Conservation (phyloP, 2,329 filamentous ascomycete genomes). For the Fusarium phyllophilum region DNA sequence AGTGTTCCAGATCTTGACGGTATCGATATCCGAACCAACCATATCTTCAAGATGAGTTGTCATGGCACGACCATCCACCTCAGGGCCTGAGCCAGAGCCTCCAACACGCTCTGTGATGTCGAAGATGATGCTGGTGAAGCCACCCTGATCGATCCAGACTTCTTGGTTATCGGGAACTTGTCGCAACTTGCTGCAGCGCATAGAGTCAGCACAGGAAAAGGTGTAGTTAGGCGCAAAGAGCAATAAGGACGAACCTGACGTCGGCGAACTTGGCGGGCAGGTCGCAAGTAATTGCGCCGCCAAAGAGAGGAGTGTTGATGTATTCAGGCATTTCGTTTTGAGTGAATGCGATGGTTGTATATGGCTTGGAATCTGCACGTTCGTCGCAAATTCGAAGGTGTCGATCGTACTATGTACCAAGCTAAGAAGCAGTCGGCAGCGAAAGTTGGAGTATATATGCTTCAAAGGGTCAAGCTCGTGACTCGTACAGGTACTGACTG, state of each 20-base stretch:
- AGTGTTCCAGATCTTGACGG: slow-evolving; percentile 73
- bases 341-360: neutral
- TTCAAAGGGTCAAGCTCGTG: slow-evolving; percentile 5
- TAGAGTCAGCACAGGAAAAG: slow-evolving; percentile 13
- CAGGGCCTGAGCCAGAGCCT: slow-evolving; percentile 60
- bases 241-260: slow-evolving; percentile 65
- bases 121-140: slow-evolving; percentile 87
- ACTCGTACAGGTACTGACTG: neutral
- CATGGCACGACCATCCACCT: slow-evolving; percentile 75
- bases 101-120: slow-evolving; percentile 88
- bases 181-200: slow-evolving; percentile 69
- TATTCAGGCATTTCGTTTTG: slow-evolving; percentile 61
- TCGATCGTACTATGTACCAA: neutral
- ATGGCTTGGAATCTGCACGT: neutral
- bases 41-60: slow-evolving; percentile 76
- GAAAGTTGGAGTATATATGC: neutral
- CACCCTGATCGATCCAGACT: slow-evolving; percentile 85
- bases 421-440: neutral
- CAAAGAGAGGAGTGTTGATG: slow-evolving; percentile 71
- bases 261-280: slow-evolving; percentile 76
- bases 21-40: slow-evolving; percentile 70
- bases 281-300: slow-evolving; percentile 76
- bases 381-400: slow-evolving; percentile 8
- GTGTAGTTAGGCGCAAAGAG: slow-evolving; percentile 13
- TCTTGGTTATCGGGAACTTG: slow-evolving; percentile 90